These are phyloP conservation scores for Strigomonas culicis DNA, from an alignment of 208 protist genomes.

Conservation along the genomic window DNA sequence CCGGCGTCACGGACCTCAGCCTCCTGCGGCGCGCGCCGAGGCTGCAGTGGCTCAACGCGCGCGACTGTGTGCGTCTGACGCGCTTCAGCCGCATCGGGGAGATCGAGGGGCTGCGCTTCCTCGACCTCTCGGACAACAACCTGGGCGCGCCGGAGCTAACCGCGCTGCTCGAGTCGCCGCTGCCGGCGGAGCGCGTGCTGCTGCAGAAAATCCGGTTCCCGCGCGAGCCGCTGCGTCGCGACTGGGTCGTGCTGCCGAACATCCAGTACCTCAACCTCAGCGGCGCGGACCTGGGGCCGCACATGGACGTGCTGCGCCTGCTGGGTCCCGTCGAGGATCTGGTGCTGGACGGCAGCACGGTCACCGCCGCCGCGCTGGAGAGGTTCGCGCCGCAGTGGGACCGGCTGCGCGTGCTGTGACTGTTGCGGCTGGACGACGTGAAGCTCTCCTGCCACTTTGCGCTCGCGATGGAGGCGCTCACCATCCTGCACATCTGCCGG, in stretches of 20 bases:
- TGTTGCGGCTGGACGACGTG: conserved; percentile 4
- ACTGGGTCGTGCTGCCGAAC: conserved; percentile 3
- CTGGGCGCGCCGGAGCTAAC: conserved; percentile 21
- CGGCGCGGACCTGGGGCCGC: conserved; percentile 12
- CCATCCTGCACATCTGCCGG: conserved; percentile 9
- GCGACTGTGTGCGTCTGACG: conserved; percentile 21
- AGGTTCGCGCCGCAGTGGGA: conserved; percentile 16
- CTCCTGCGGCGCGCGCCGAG: conserved; percentile 17
- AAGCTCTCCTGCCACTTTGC: background rate
- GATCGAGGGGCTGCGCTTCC: conserved; percentile 7
- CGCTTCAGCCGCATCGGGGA: conserved; percentile 18
- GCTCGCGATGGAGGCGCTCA: conserved; percentile 3
- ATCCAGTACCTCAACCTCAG: conserved; percentile 24
- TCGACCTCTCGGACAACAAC: conserved; percentile 29
- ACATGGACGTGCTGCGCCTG: conserved; percentile 33
- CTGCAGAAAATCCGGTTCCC: conserved; percentile 24
- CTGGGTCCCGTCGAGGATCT: conserved; percentile 24
- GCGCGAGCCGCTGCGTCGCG: conserved; percentile 13
- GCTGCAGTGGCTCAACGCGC: conserved; percentile 19
- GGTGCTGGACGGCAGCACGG: conserved; percentile 31
- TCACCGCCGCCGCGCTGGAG: conserved; percentile 34
- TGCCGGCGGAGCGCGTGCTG: conserved; percentile 8
- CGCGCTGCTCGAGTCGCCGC: background rate
- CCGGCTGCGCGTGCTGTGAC: conserved; percentile 26
- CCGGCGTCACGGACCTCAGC: conserved; percentile 30